Base-by-base conservation (phyloP, 352 stramenopile genomes). In the Pythium scleroteichum region DNA sequence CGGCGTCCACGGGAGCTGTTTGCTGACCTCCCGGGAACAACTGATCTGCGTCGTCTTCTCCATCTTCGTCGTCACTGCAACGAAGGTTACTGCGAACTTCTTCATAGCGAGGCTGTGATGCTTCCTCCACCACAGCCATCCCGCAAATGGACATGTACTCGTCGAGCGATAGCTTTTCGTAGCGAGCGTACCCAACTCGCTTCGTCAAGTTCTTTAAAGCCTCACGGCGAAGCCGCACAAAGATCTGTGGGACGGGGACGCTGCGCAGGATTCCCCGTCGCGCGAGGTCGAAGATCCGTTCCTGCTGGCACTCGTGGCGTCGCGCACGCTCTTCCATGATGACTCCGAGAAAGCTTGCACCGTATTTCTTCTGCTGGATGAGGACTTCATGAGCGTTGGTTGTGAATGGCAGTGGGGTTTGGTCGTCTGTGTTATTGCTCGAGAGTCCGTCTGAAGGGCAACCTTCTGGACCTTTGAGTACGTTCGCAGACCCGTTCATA, bases 131-230 rank as follows among this genome's bases (percentile, higher is more conserved):
- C 4, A 74, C 67, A 14, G 73, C 67, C 48, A 71, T 58, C 5
- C 74, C 78, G 56, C 78, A 88, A n/a, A 68, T 74, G n/a, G 56
- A 80, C 78, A 88, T 83, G 53, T 85, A 88, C 46, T 86, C 78
- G 12, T 86, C 73, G 40, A 86, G 26, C 0, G 73, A 59, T 57
- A 84, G 76, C 50, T 71, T 75, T 50, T 86, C 79, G 27, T 83
- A 85, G 17, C 67, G 49, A 1, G 64, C 68, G 14, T 73, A 53
- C 50, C 82, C 69, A 4, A 76, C 19, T 26, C 72, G 70, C 13
- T 66, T 68, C 16, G 69, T 69, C n/a, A 82, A 66, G 42, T 88
- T 81, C 26, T 81, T 69, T 8, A 86, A 56, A 8, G 70, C 71
- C 68, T 89, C 79, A 4, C 79, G 67, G 7, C 78, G 65, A 17